phyloP scores from a whole-genome alignment of 805 yeast genomes.

The Yarrowia hollandica region DNA sequence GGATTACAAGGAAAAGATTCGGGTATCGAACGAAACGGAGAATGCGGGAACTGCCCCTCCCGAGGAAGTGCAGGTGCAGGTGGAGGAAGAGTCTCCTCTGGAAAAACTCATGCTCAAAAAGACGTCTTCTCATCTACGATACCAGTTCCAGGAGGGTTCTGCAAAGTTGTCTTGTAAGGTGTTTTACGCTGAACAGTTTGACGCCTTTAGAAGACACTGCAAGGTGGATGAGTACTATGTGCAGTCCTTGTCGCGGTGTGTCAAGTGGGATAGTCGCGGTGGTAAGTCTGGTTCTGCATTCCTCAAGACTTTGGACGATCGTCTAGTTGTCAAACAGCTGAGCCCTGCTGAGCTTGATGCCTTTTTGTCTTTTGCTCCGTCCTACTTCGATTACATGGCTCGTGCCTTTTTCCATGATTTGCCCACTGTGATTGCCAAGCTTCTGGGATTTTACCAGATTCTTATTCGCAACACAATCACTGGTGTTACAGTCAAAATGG shows the following conservation, averaged over 20 bases:
- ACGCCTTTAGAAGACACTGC: constrained; percentile 85
- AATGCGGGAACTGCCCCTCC: background rate
- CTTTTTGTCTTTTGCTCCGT: constrained; percentile 92
- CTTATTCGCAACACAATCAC: constrained; percentile 77
- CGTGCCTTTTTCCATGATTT: constrained; percentile 93
- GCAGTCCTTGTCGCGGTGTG: constrained; percentile 88
- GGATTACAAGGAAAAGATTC: constrained; percentile 72
- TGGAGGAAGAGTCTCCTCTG: constrained; percentile 37
- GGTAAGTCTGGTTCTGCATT: constrained; percentile 97
- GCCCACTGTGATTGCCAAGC: constrained; percentile 91
- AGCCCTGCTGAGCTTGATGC: constrained; percentile 88
- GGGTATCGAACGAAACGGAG: constrained; percentile 41
- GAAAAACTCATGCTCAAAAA: constrained; percentile 76
- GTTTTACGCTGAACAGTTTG: constrained; percentile 94
- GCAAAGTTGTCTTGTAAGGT: constrained; percentile 88
- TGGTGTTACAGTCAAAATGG: constrained; percentile 79
- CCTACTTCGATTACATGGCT: constrained; percentile 92
- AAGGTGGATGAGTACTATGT: constrained; percentile 72
- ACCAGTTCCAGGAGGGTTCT: constrained; percentile 84
- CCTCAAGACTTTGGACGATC: constrained; percentile 84
- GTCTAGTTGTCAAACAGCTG: constrained; percentile 85
- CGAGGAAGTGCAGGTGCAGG: constrained; percentile 3
- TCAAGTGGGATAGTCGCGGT: constrained; percentile 94
- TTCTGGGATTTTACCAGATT: constrained; percentile 93
- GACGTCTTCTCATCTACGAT: constrained; percentile 86